Base-by-base conservation (phyloP, 2,329 filamentous ascomycete species). In the Dryadomyces quercus-mongolicae region DNA sequence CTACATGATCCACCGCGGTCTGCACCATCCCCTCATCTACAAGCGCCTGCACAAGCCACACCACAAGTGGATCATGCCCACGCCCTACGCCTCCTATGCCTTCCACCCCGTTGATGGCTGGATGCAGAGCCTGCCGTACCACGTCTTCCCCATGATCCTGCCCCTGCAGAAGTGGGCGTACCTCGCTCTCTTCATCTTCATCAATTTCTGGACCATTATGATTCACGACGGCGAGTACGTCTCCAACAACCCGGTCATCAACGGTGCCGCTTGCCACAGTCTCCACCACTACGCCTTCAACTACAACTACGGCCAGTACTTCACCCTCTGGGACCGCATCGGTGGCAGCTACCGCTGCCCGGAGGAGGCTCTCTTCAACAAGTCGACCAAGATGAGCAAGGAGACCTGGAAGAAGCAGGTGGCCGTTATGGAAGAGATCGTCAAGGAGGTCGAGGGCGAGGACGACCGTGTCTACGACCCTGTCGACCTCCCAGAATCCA, bases 31-130 rank as follows among this genome's bases (percentile, higher is more conserved):
- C 16, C 65, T 73, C 49, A 67, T 93, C 62, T 97, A 97, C 80
- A 94, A 91, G 75, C 75, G 76, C 61, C 77, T 96, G 51, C 92
- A 97, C 80, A 97, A 97, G 81, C 85, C 90, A 60, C 92, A 97
- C 72, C 92, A 97, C 82, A 96, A 95, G 75, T 97, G 92, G 92
- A 96, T 97, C 71, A 94, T 96, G 88, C 92, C 92, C 3, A 95
- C 89, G 3, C 92, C 92, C 0, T 96, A 82, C 68, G 91, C 92
- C 45, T 90, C 85, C 62, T 87, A 95, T 66, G 92, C 92, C 55
- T 97, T 97, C 79, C 90, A 97, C 74, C 91, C 92, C 1, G 68
- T 96, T 52, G 92, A 97, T 66, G 92, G 92, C 65, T 96, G 85
- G 71, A 78, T 83, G 12, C 92, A 97, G 74, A 87, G 86, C 57